These are phyloP conservation scores for Heterobasidion annosum DNA, from an alignment of 1,284 basidiomycete species.

Conservation along the genomic window DNA sequence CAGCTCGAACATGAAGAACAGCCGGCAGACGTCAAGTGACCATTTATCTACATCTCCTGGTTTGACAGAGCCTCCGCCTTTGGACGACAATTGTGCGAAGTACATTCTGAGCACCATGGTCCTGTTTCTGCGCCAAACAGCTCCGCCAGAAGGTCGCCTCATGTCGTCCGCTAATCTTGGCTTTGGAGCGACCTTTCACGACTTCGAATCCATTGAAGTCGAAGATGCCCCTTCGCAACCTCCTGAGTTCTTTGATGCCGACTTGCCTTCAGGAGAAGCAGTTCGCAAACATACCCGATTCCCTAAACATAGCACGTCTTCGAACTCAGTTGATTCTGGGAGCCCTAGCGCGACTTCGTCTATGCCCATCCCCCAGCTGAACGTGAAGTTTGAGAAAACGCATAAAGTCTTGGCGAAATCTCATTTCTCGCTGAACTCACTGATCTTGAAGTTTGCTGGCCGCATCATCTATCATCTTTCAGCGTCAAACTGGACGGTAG, in stretches of 20 bases:
- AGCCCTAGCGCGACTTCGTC: conserved; percentile 27
- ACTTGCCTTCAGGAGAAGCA: conserved; percentile 4
- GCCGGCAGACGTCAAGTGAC: conserved; percentile 29
- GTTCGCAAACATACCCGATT: conserved; percentile 13
- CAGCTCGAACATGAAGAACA: conserved; percentile 15
- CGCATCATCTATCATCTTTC: conserved; percentile 85
- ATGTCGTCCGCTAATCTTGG: conserved; percentile 55
- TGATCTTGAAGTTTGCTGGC: conserved; percentile 63
- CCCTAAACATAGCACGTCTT: conserved; percentile 27
- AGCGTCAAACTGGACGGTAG: conserved; percentile 83
- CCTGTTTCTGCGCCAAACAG: conserved; percentile 71
- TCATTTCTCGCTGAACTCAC: conserved; percentile 43
- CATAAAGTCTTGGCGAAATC: conserved; percentile 54
- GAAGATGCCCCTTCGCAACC: conserved; percentile 19
- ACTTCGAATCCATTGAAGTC: conserved; percentile 53
- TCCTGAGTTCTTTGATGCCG: conserved; percentile 11
- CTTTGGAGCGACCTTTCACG: conserved; percentile 61
- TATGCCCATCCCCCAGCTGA: conserved; percentile 32
- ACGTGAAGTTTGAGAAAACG: conserved; percentile 56
- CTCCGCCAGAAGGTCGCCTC: conserved; percentile 47
- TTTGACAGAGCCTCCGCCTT: conserved; percentile 64
- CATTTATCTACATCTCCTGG: conserved; percentile 27
- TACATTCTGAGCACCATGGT: conserved; percentile 81
- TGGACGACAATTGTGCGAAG: conserved; percentile 83
- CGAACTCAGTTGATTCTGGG: conserved; percentile 34